Evolutionary conservation across 352 stramenopile species (phyloP), one percentile per base, ranked within the genome.

Genomic region (Globisporangium camurandrum): DNA sequence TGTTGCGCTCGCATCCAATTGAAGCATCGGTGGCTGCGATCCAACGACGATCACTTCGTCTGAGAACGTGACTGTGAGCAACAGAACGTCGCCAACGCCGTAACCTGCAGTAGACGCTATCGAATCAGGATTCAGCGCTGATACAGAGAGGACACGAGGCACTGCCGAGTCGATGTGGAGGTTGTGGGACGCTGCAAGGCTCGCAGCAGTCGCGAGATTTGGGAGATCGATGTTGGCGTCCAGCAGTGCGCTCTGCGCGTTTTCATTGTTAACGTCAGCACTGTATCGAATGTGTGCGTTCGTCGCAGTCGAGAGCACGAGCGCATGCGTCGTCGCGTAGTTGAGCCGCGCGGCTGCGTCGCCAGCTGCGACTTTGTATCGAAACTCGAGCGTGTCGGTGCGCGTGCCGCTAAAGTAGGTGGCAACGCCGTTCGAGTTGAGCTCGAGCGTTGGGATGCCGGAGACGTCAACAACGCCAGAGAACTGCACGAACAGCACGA

Each of bases 41-140:
- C 73, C 79, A 2, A 55, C 38, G 2, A 91, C 71, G 4, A 51
- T 27, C 1, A 95, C 66, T 17, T 83, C 71, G 2, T 57, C 62
- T 0, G 81, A 86, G 33, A 86, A 93, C 17, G 62, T 50, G 17
- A 91, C 77, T 3, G 71, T 56, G 22, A 95, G 60, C 19, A 88
- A 66, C 20, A 95, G 55, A 9, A 86, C 66, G 36, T 92, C 79
- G 2, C 81, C 84, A 8, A 81, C 49, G 3, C 77, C 81, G 42
- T 88, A 93, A 1, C 64, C 71, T 23, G 54, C 37, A 0, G 42
- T 68, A 7, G 61, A 62, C 22, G n/a, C 26, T 11, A 39, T 46
- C 3, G 64, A 75, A 46, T 80, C 45, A 1, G 49, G 16, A 33
- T 71, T 64, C 37, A 52, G 71, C 0, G 79, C 85, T 1, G 66